Conservation (phyloP, 1,139 yeast genomes). For the Candida glucosophila region DNA sequence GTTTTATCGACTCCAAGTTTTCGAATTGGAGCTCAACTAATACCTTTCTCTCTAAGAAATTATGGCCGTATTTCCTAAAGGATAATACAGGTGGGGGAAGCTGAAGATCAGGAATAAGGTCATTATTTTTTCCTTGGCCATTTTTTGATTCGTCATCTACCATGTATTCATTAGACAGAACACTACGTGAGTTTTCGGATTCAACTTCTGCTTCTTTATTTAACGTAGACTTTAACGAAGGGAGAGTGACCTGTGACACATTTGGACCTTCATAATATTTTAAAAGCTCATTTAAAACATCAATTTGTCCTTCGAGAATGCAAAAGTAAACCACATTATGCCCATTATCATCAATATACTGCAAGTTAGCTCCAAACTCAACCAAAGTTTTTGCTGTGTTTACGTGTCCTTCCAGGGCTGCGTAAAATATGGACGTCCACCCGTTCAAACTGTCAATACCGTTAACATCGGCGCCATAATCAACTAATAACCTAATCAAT, state of each 20-base stretch:
- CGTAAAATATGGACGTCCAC: constrained; percentile 92
- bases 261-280: constrained; percentile 18
- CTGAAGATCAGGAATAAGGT: constrained; percentile 72
- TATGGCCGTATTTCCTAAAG: constrained; percentile 87
- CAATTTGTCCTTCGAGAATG: constrained; percentile 87
- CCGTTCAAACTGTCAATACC: constrained; percentile 75
- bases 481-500: constrained; percentile 58
- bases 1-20: constrained; percentile 42
- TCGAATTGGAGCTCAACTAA: constrained; percentile 67
- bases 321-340: constrained; percentile 81
- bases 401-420: constrained; percentile 79
- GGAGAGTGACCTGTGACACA: constrained; percentile 4
- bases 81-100: constrained; percentile 97
- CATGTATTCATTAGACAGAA: constrained; percentile 2
- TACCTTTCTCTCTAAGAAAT: constrained; percentile 82
- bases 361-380: constrained; percentile 62
- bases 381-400: constrained; percentile 64
- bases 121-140: constrained; percentile 22
- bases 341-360: constrained; percentile 75
- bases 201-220: not conserved
- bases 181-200: too few relatives aligned
- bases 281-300: constrained; percentile 61
- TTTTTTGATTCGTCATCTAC: constrained; percentile 28
- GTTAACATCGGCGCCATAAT: constrained; percentile 73
- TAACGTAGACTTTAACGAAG: not conserved